Evolutionary conservation across 2,329 filamentous ascomycete genomes (phyloP).

Genomic region (Neoascochyta sp.): DNA sequence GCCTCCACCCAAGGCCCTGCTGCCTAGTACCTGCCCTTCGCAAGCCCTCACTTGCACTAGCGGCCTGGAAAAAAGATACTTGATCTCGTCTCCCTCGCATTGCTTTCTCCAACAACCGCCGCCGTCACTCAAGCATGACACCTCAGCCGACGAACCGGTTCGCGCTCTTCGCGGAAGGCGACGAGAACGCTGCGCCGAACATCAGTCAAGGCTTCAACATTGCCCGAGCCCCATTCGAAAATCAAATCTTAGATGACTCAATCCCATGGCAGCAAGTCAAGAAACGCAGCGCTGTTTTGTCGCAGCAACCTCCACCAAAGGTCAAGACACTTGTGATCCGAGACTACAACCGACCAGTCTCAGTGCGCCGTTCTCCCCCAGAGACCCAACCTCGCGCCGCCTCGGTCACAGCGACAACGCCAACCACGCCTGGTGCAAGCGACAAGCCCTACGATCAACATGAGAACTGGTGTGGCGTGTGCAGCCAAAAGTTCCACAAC

Average conservation of each 20-base stretch:
- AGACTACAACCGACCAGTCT: slow-evolving; percentile 2
- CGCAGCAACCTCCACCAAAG: slow-evolving; percentile 1
- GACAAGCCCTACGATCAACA: slow-evolving; percentile 15
- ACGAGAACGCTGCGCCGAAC: slow-evolving; percentile 11
- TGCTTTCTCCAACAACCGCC: background rate
- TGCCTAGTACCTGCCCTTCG: too few relatives aligned
- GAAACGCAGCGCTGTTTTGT: slow-evolving; percentile 11
- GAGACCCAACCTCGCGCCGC: slow-evolving; percentile 4
- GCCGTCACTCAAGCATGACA: slow-evolving; percentile 11
- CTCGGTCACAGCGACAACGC: slow-evolving; percentile 8
- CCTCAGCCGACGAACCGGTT: slow-evolving; percentile 20
- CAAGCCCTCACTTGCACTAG: too few relatives aligned
- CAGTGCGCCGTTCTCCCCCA: slow-evolving; percentile 1
- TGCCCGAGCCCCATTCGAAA: slow-evolving; percentile 23
- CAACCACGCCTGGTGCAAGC: slow-evolving; percentile 4
- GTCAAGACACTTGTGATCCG: slow-evolving; percentile 10
- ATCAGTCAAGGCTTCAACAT: too few relatives aligned
- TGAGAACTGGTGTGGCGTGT: slow-evolving; percentile 36
- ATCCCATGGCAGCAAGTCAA: slow-evolving; percentile 28
- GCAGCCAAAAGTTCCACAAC: slow-evolving; percentile 19
- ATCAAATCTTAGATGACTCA: slow-evolving; percentile 21
- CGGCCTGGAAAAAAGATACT: too few relatives aligned
- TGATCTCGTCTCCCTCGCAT: too few relatives aligned
- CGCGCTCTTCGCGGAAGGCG: slow-evolving; percentile 17
- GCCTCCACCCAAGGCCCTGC: too few relatives aligned